Conservation (phyloP, 2,329 filamentous ascomycete species). For the Westerdykella ornata region DNA sequence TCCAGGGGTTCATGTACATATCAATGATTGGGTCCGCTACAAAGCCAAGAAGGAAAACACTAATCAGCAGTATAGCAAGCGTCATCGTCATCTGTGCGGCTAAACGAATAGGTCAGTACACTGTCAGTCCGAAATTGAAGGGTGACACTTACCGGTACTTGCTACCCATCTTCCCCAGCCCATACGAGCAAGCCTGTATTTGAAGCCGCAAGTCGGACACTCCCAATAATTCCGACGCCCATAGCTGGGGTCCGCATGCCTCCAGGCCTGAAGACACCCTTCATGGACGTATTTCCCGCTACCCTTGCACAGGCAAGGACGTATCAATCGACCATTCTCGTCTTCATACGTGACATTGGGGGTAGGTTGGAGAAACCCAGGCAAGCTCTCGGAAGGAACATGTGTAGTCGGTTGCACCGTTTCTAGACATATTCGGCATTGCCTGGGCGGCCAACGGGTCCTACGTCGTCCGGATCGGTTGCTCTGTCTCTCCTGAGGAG, state of each 20-base stretch:
- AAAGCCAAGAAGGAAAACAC: slow-evolving; percentile 80
- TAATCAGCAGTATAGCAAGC: slow-evolving; percentile 59
- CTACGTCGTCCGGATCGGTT: slow-evolving; percentile 19
- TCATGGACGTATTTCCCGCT: slow-evolving; percentile 92
- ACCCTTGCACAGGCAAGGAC: slow-evolving; percentile 89
- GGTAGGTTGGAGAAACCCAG: slow-evolving; percentile 50
- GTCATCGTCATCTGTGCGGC: slow-evolving; percentile 65
- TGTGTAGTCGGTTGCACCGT: slow-evolving; percentile 56
- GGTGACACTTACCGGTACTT: slow-evolving; percentile 35
- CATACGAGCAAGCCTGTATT: slow-evolving; percentile 71
- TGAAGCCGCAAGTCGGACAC: slow-evolving; percentile 81
- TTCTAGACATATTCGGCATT: slow-evolving; percentile 87
- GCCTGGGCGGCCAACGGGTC: slow-evolving; percentile 60
- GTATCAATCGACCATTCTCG: slow-evolving; percentile 68
- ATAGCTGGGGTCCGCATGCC: slow-evolving; percentile 62
- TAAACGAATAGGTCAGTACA: slow-evolving; percentile 10
- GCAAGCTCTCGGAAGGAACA: slow-evolving; percentile 47
- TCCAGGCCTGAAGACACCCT: slow-evolving; percentile 77
- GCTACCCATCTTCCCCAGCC: slow-evolving; percentile 61
- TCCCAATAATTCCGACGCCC: slow-evolving; percentile 68
- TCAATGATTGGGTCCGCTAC: slow-evolving; percentile 89
- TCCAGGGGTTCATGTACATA: slow-evolving; percentile 69
- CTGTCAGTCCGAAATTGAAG: not conserved
- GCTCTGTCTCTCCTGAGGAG: slow-evolving; percentile 12
- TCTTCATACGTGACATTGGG: slow-evolving; percentile 65